Base-by-base conservation (phyloP, 768 basidiomycete species). In the Boletus vermiculosoides region DNA sequence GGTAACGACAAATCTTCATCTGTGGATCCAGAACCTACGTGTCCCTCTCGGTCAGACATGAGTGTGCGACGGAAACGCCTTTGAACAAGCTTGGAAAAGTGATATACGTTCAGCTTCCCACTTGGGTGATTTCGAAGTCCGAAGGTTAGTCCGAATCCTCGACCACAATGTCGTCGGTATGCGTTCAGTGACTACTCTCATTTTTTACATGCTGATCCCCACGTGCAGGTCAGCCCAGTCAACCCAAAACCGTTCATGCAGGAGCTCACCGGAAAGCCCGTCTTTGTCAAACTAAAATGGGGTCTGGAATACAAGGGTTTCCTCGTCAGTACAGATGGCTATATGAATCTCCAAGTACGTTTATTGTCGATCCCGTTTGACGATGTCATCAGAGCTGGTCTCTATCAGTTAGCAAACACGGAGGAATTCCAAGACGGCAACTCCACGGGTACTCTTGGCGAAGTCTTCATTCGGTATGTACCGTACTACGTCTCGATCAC, bases 221-320 rank as follows among this genome's bases (percentile, higher is more conserved):
- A 37, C 63, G 23, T 36, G 16, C 71, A 90, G 88, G 87, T 91
- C 69, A 85, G 86, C 66, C 95, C 95, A 63, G 93, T 98, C 67
- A 99, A 99, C 76, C 97, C 97, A 22, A 98, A 98, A 77, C 97
- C 97, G 7, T 98, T 98, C 79, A 82, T 99, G 68, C 94, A 98
- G 77, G 95, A 97, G 73, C 86, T 98, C 63, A 98, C 97, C 28
- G 97, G 97, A 61, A 98, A 99, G 79, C 88, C 90, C 39, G 92
- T 98, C 45, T 91, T 86, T 68, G 97, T 98, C 60, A 85, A 86
- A 58, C 84, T 99, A 68, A 99, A 99, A 78, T 99, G 97, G 97
- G 97, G 97, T 59, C 81, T 98, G 50, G 94, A 98, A 71, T 98
- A 98, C 82, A 97, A 94, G 78, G 97, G 97, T 42, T 99, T 97